Conservation (phyloP, 371 early-diverging fungal genomes). For the Parasitella parasitica region DNA sequence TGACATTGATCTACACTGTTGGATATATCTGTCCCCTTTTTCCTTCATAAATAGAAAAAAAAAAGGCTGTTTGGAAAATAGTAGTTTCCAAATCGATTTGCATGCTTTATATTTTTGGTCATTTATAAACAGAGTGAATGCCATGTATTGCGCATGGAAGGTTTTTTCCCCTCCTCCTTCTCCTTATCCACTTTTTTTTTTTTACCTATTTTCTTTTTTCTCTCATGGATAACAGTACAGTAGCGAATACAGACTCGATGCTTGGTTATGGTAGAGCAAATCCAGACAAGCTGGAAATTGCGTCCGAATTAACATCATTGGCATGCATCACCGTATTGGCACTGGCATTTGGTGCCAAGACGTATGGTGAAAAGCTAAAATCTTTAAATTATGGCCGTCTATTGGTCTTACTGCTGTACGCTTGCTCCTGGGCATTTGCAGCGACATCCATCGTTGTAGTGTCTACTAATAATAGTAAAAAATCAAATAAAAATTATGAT, state of each 20-base stretch:
- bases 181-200: background rate
- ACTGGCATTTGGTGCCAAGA: slow-evolving; percentile 39
- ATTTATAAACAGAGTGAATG: background rate
- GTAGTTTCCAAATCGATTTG: background rate
- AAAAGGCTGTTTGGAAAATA: background rate
- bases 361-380: slow-evolving; percentile 33
- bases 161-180: background rate
- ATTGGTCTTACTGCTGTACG: slow-evolving; percentile 40
- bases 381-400: slow-evolving; percentile 42
- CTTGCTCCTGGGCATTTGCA: slow-evolving; percentile 46
- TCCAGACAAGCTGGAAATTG: slow-evolving; percentile 38
- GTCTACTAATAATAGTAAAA: slow-evolving; percentile 48
- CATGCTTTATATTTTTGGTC: background rate
- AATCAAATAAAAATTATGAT: background rate
- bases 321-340: slow-evolving; percentile 43
- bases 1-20: background rate
- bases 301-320: slow-evolving; percentile 40
- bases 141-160: background rate
- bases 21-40: too few relatives aligned
- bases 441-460: slow-evolving; percentile 36
- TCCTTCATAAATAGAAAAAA: too few relatives aligned
- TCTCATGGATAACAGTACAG: background rate
- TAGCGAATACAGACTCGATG: background rate
- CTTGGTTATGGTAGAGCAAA: slow-evolving; percentile 11
- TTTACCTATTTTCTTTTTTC: background rate